Evolutionary conservation across 352 stramenopile genomes (phyloP).

Genomic region (Pythium pectinolyticum): DNA sequence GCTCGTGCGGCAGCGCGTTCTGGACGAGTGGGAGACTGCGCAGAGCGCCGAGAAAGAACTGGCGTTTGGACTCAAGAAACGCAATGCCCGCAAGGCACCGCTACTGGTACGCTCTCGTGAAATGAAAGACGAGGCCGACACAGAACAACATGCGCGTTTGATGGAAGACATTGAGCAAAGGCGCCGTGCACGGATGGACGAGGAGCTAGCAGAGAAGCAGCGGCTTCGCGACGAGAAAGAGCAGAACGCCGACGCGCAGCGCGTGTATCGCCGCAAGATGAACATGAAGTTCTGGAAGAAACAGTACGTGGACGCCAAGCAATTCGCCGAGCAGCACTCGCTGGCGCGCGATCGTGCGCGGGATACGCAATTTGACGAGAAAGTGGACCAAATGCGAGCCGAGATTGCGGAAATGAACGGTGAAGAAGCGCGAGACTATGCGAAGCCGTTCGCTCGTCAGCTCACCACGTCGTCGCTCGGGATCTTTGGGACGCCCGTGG

Average conservation of each 20-base stretch:
- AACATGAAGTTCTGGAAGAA: slow-evolving; percentile 76
- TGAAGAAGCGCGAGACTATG: slow-evolving; percentile 33
- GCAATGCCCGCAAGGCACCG: slow-evolving; percentile 56
- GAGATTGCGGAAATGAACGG: slow-evolving; percentile 40
- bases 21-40: slow-evolving; percentile 42
- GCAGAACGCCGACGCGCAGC: slow-evolving; percentile 28
- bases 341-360: slow-evolving; percentile 20
- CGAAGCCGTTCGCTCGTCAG: slow-evolving; percentile 21
- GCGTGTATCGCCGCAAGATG: slow-evolving; percentile 41
- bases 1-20: slow-evolving; percentile 40
- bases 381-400: slow-evolving; percentile 35
- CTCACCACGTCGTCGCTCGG: slow-evolving; percentile 48
- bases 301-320: slow-evolving; percentile 47
- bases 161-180: slow-evolving; percentile 49
- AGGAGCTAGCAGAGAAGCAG: slow-evolving; percentile 43
- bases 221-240: slow-evolving; percentile 19
- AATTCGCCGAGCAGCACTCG: slow-evolving; percentile 51
- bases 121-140: slow-evolving; percentile 55
- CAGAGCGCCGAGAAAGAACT: slow-evolving; percentile 40
- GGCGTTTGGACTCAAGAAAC: slow-evolving; percentile 54
- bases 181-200: slow-evolving; percentile 37
- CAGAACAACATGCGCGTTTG: slow-evolving; percentile 31
- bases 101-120: slow-evolving; percentile 48
- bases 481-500: slow-evolving; percentile 53
- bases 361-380: slow-evolving; percentile 27